Evolutionary conservation across 2,329 filamentous ascomycete species (phyloP).

Genomic region (Colletotrichum sp.): DNA sequence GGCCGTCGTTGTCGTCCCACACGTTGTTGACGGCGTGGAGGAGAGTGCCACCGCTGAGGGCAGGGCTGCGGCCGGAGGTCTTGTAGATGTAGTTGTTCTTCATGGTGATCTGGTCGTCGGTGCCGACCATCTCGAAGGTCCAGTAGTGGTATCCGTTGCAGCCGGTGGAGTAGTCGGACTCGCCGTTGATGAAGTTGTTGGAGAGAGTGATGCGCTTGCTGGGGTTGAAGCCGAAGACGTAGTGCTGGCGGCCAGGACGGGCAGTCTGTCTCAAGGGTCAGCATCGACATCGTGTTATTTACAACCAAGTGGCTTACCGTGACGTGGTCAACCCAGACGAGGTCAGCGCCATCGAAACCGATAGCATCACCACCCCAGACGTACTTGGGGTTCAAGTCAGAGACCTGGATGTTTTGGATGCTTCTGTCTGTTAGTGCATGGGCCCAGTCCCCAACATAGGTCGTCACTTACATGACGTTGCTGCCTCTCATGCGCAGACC

Average conservation of each 20-base stretch:
- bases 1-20: constrained; percentile 29
- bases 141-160: constrained; percentile 16
- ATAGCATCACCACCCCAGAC: constrained; percentile 18
- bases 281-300: background rate
- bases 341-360: constrained; percentile 8
- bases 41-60: constrained; percentile 29
- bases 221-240: constrained; percentile 13
- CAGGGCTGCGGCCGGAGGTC: constrained; percentile 28
- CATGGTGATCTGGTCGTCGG: constrained; percentile 16
- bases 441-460: too few relatives aligned
- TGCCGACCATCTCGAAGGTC: constrained; percentile 5
- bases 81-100: constrained; percentile 26
- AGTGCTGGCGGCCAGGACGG: constrained; percentile 13
- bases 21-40: constrained; percentile 35
- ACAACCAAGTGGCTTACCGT: background rate
- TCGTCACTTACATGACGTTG: background rate
- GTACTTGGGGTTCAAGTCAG: constrained; percentile 12
- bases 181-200: constrained; percentile 18
- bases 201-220: constrained; percentile 18
- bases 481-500: constrained; percentile 7
- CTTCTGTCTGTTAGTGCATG: background rate
- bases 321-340: constrained; percentile 17
- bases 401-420: constrained; percentile 14
- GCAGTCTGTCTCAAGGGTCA: background rate
- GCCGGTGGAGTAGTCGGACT: constrained; percentile 6